Conservation (phyloP, 2,329 filamentous ascomycete genomes). For the Diaporthe aspalathi region DNA sequence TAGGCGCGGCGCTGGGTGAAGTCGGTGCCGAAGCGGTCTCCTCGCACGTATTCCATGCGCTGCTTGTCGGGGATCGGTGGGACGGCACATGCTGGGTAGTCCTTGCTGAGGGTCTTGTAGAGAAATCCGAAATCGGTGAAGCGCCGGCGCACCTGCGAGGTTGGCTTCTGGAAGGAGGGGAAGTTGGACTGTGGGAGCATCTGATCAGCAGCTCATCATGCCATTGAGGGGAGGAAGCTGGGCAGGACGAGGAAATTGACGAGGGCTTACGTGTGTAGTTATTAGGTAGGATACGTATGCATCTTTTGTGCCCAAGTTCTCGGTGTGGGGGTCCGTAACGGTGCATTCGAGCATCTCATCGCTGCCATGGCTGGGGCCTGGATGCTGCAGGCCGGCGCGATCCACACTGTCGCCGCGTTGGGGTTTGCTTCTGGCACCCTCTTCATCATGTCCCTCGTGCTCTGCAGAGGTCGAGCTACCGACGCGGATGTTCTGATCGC, state of each 20-base stretch:
- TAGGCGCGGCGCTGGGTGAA: slow-evolving; percentile 90
- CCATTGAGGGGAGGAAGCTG: background rate
- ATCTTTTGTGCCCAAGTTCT: slow-evolving; percentile 96
- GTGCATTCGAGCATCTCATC: slow-evolving; percentile 84
- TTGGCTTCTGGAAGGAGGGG: slow-evolving; percentile 86
- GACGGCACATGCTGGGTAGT: slow-evolving; percentile 92
- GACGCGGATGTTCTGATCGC: slow-evolving; percentile 64
- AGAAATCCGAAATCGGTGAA: slow-evolving; percentile 99
- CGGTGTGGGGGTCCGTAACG: slow-evolving; percentile 87
- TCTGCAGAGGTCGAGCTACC: slow-evolving; percentile 46
- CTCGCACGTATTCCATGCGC: slow-evolving; percentile 98
- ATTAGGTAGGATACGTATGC: slow-evolving; percentile 96
- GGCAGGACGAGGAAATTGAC: background rate
- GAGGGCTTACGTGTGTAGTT: slow-evolving; percentile 78
- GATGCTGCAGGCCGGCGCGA: slow-evolving; percentile 61
- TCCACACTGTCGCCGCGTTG: slow-evolving; percentile 54
- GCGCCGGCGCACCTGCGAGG: slow-evolving; percentile 84
- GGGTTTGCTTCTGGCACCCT: slow-evolving; percentile 47
- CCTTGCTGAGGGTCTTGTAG: slow-evolving; percentile 87
- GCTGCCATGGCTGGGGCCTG: slow-evolving; percentile 73
- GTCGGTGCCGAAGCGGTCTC: slow-evolving; percentile 92
- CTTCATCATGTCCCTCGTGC: slow-evolving; percentile 32
- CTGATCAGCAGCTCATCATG: background rate
- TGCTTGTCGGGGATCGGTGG: slow-evolving; percentile 97
- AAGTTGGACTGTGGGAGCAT: slow-evolving; percentile 79